phyloP scores from a whole-genome alignment of 2,329 filamentous ascomycete genomes.

The Rhinocladiella similis region DNA sequence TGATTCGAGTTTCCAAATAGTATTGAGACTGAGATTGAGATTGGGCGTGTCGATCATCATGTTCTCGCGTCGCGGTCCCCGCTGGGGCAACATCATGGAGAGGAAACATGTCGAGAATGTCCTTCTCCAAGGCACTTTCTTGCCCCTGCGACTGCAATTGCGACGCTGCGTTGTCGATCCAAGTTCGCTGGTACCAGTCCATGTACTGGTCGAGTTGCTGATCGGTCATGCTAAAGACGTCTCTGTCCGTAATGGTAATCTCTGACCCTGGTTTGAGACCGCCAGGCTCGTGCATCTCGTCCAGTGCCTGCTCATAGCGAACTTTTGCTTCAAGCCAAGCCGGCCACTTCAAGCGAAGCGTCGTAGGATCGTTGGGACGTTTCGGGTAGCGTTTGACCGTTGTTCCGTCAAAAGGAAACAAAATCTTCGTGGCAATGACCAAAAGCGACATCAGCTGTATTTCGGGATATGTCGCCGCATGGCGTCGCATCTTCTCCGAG shows the following conservation, averaged over 20 bases:
- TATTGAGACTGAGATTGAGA: constrained; percentile 10
- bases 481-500: constrained; percentile 9
- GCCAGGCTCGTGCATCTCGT: not conserved
- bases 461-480: constrained; percentile 68
- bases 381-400: constrained; percentile 52
- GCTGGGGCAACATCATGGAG: constrained; percentile 8
- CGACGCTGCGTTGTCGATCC: constrained; percentile 46
- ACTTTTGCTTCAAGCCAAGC: constrained; percentile 62
- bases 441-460: constrained; percentile 69
- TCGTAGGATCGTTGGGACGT: constrained; percentile 56
- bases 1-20: constrained; percentile 33
- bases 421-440: constrained; percentile 74
- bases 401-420: constrained; percentile 73
- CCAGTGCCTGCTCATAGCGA: constrained; percentile 5
- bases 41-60: constrained; percentile 15
- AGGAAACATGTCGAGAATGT: constrained; percentile 34
- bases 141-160: constrained; percentile 42
- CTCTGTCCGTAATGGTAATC: constrained; percentile 58
- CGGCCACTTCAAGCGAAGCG: constrained; percentile 69
- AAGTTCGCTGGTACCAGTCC: constrained; percentile 73
- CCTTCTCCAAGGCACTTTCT: constrained; percentile 28
- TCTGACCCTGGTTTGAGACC: constrained; percentile 44
- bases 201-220: constrained; percentile 72
- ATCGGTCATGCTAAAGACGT: constrained; percentile 63
- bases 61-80: constrained; percentile 3